Evolutionary conservation across 2,329 filamentous ascomycete species (phyloP), one percentile per base, ranked within the genome.

Genomic region (Stagonosporopsis tanaceti): DNA sequence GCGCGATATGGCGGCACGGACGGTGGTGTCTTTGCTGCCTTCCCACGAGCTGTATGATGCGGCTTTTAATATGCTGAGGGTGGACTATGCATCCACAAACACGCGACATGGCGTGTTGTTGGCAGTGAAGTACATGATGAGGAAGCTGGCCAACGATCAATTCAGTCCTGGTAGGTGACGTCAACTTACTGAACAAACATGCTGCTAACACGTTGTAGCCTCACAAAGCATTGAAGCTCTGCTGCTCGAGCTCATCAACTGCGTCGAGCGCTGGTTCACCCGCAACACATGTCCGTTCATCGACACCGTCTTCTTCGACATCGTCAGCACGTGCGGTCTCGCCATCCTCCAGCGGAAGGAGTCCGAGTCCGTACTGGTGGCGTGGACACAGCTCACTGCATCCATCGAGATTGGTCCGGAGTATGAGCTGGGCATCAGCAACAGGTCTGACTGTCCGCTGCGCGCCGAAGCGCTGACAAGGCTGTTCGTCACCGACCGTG

Each of bases 1-100:
- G 6, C 83, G 92, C 47, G 91, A 94, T 66, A 92, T 93, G 72
- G 90, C 91, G 0, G 90, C 91, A 0, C 83, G 89, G 15, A 91
- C 91, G 0, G 79, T 91, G 12, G 77, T 78, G 2, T 70, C 74
- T 6, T 60, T 82, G 24, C 63, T 70, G 6, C 39, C 61, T 24
- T 58, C 60, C 6, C 59, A 62, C 20, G 69, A 77, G 38, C 52
- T 67, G 42, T 59, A 67, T 22, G 58, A 64, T 47, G 60, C 61
- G 22, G 65, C 66, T 14, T 59, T 68, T 4, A 47, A 42, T 15
- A 59, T 73, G 6, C 50, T 77, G 2, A 57, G 51, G 12, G 51
- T 46, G 12, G 8, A 60, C 11, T 52, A 62, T 14, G 38, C 12
- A 4, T 54, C 59, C 5, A 62, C 63, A 20, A 76, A 77, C 47